Conservation (phyloP, 495 filamentous ascomycete species). For the Amniculicola lignicola region DNA sequence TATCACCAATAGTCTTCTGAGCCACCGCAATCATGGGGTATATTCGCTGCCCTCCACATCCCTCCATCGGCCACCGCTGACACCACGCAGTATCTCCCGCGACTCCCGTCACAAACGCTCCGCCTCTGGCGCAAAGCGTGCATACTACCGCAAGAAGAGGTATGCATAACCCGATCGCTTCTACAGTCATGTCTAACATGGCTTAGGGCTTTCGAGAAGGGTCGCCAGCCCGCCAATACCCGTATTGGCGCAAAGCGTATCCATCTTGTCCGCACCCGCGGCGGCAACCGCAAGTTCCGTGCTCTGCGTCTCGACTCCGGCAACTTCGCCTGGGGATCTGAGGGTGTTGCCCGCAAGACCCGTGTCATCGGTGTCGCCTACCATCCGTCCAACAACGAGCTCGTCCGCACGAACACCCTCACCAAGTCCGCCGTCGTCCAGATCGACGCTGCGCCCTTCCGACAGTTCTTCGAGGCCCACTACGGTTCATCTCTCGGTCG, state of each 20-base stretch:
- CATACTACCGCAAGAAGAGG: conserved; percentile 87
- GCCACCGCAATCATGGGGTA: conserved; percentile 77
- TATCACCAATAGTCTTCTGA: conserved; percentile 49
- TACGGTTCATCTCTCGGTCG: conserved; percentile 87
- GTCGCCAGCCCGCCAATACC: conserved; percentile 98
- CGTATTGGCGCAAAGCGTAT: conserved; percentile 98
- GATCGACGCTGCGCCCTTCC: conserved; percentile 96
- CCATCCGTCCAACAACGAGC: conserved; percentile 99
- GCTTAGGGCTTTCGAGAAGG: conserved; percentile 92
- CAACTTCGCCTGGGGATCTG: conserved; percentile 99
- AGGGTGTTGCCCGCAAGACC: conserved; percentile 95
- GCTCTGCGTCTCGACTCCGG: conserved; percentile 97
- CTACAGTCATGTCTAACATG: conserved; percentile 41
- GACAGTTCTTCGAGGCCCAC: conserved; percentile 99
- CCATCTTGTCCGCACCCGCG: conserved; percentile 96
- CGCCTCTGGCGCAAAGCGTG: conserved; percentile 93
- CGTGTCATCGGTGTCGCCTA: conserved; percentile 96
- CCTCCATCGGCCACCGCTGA: conserved; percentile 27
- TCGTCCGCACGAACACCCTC: conserved; percentile 99
- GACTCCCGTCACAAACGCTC: conserved; percentile 99
- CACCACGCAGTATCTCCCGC: conserved; percentile 73
- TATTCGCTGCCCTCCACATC: conserved; percentile 14
- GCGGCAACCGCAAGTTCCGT: conserved; percentile 99
- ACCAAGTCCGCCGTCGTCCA: conserved; percentile 98
- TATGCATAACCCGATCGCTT: conserved; percentile 52